phyloP scores from a whole-genome alignment of 129 eudicot genomes.

The Artemisia tridentata region DNA sequence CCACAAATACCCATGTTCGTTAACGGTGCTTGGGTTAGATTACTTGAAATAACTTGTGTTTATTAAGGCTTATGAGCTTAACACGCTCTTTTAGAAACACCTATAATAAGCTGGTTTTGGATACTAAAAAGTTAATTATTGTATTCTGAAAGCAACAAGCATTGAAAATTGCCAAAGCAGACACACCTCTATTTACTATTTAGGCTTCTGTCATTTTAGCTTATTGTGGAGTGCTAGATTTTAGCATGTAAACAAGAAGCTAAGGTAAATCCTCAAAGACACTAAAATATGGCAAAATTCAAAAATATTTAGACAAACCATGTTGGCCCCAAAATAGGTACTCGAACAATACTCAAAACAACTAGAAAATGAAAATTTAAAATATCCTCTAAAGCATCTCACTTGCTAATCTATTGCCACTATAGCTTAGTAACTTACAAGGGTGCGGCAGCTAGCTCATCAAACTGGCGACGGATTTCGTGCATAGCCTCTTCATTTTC shows the following conservation, averaged over 20 bases:
- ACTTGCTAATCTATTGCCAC: too few relatives aligned
- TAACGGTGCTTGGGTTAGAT: too few relatives aligned
- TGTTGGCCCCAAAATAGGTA: conserved; percentile 7
- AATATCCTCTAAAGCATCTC: too few relatives aligned
- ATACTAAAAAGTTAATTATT: too few relatives aligned
- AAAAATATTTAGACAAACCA: background rate
- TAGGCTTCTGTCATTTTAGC: background rate
- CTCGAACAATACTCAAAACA: too few relatives aligned
- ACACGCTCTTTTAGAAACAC: background rate
- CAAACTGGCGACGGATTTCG: conserved; percentile 33
- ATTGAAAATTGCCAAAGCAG: too few relatives aligned
- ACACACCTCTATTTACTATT: too few relatives aligned
- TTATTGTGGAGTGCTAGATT: background rate
- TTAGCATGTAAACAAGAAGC: background rate
- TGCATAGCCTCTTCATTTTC: conserved; percentile 26
- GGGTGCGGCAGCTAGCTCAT: conserved; percentile 38
- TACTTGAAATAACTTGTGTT: too few relatives aligned
- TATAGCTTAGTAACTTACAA: conserved; percentile 5
- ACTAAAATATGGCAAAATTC: background rate
- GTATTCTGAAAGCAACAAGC: too few relatives aligned
- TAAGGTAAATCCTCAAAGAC: background rate
- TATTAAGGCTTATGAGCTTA: background rate
- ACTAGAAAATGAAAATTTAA: too few relatives aligned
- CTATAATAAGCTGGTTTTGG: too few relatives aligned
- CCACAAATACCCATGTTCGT: too few relatives aligned